Evolutionary conservation across 176 grass and related monocot species (phyloP).

Genomic region (Pontederia crassipes): DNA sequence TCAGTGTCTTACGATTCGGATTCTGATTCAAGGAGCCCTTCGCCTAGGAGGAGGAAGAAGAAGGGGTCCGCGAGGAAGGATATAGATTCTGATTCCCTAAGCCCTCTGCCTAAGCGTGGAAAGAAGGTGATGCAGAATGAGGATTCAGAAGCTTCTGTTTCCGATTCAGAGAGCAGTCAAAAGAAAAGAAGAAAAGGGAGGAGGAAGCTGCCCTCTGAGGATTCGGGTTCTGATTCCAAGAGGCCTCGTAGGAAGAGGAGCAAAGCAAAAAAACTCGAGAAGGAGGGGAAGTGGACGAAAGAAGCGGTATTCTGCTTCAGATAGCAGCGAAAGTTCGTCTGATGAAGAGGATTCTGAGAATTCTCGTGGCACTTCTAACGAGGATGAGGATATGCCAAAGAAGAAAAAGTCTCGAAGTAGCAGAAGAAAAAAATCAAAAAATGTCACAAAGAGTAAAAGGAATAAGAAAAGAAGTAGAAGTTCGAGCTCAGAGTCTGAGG

Average conservation of each 20-base stretch:
- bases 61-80: too few relatives aligned
- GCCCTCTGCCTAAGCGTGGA: neutral
- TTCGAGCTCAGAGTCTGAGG: slow-evolving; percentile 23
- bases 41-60: slow-evolving; percentile 11
- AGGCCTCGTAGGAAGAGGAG: slow-evolving; percentile 35
- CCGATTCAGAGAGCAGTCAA: too few relatives aligned
- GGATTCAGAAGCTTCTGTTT: too few relatives aligned
- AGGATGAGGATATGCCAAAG: slow-evolving; percentile 44
- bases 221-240: slow-evolving; percentile 32
- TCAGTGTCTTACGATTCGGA: too few relatives aligned
- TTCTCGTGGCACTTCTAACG: slow-evolving; percentile 32
- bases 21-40: too few relatives aligned
- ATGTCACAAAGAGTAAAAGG: slow-evolving; percentile 17
- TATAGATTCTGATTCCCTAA: too few relatives aligned
- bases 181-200: too few relatives aligned
- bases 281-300: slow-evolving; percentile 32
- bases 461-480: slow-evolving; percentile 29
- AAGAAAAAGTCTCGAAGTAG: slow-evolving; percentile 29
- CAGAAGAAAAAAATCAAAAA: neutral
- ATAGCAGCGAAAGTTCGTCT: slow-evolving; percentile 18
- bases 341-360: slow-evolving; percentile 26
- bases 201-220: slow-evolving; percentile 10
- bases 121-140: slow-evolving; percentile 14
- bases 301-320: slow-evolving; percentile 25
- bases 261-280: slow-evolving; percentile 34